Conservation (phyloP, 192 early-diverging fungal species). For the Coemansia sp. region DNA sequence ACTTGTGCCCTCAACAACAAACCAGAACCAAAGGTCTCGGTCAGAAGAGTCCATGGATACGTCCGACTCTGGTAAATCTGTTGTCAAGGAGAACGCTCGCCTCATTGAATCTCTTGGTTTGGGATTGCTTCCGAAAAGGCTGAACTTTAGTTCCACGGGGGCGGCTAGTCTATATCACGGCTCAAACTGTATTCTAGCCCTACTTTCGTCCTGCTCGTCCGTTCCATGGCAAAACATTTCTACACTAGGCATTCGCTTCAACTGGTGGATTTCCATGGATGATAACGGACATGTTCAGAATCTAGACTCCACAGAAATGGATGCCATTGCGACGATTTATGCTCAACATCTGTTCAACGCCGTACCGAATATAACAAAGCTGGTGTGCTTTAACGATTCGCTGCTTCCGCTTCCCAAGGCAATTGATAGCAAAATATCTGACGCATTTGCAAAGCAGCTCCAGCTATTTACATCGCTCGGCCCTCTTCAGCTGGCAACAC, state of each 20-base stretch:
- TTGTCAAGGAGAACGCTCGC: background rate
- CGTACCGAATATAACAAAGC: background rate
- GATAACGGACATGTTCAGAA: background rate
- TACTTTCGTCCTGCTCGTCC: background rate
- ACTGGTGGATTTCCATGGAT: slow-evolving; percentile 1
- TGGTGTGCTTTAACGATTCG: slow-evolving; percentile 4
- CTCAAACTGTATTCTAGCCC: background rate
- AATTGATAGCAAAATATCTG: background rate
- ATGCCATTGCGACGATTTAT: background rate
- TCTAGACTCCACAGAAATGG: background rate
- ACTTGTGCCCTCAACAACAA: background rate
- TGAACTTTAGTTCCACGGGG: background rate
- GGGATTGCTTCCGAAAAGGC: background rate
- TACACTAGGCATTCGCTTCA: background rate
- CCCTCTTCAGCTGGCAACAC: background rate
- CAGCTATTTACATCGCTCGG: background rate
- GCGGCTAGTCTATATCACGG: background rate
- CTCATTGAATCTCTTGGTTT: background rate
- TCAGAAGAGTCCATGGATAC: background rate
- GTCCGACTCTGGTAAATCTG: background rate
- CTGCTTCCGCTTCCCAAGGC: background rate
- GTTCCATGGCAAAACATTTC: background rate
- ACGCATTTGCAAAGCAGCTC: background rate
- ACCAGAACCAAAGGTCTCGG: background rate
- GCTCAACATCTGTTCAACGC: background rate